These are phyloP conservation scores for Salix brachista DNA, from an alignment of 345 rosid species.

Conservation along the genomic window DNA sequence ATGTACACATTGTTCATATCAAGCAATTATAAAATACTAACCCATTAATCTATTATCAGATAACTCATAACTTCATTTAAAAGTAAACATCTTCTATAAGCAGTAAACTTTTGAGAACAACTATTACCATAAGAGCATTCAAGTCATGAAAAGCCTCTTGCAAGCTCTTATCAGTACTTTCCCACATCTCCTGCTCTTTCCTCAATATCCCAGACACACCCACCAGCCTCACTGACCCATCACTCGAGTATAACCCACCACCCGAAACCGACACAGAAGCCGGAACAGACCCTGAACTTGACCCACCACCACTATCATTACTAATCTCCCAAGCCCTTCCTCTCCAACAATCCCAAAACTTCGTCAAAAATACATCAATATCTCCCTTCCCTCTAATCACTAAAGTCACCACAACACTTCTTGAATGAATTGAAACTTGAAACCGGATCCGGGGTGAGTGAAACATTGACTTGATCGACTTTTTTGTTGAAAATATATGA, in stretches of 20 bases:
- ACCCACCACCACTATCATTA: conserved; percentile 5
- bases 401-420: conserved; percentile 53
- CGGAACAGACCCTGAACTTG: conserved; percentile 14
- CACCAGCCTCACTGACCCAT: conserved; percentile 80
- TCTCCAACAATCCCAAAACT: conserved; percentile 80
- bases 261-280: conserved; percentile 20
- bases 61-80: neutral
- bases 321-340: conserved; percentile 70
- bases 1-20: neutral
- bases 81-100: neutral
- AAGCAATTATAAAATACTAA: neutral
- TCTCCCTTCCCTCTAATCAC: conserved; percentile 85
- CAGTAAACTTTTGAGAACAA: neutral
- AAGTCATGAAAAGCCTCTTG: conserved; percentile 94
- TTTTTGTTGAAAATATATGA: conserved; percentile 54
- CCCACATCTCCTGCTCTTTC: conserved; percentile 95
- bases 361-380: conserved; percentile 64
- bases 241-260: conserved; percentile 66
- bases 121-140: conserved; percentile 84
- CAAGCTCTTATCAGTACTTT: conserved; percentile 87
- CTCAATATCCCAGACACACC: conserved; percentile 93
- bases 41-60: neutral
- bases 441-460: conserved; percentile 81
- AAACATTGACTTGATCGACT: conserved; percentile 74
- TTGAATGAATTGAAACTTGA: conserved; percentile 45